phyloP scores from a whole-genome alignment of 345 rosid genomes.

The Tarenaya hassleriana region DNA sequence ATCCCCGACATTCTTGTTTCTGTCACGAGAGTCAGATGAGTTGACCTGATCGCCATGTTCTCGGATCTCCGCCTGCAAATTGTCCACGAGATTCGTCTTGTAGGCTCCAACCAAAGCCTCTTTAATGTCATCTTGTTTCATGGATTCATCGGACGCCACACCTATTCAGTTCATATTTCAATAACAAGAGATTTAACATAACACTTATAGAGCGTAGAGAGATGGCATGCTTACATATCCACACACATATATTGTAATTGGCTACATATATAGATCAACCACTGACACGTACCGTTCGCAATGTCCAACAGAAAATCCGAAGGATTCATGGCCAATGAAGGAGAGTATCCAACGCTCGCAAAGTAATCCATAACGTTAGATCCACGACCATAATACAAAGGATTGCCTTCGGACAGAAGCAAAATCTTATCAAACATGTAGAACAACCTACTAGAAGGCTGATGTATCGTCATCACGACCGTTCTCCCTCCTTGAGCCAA shows the following conservation, averaged over 20 bases:
- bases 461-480: conserved; percentile 77
- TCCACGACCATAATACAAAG: conserved; percentile 49
- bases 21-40: conserved; percentile 15
- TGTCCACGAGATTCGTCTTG: conserved; percentile 29
- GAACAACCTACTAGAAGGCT: conserved; percentile 82
- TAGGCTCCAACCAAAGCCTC: conserved; percentile 33
- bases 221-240: too few species aligned
- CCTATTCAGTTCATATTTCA: too few species aligned
- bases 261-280: too few species aligned
- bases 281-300: conserved; percentile 88
- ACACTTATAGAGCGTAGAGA: too few species aligned
- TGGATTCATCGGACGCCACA: conserved; percentile 29
- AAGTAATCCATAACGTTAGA: conserved; percentile 71
- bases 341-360: conserved; percentile 48
- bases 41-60: conserved; percentile 11
- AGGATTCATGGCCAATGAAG: conserved; percentile 57
- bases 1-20: conserved; percentile 33
- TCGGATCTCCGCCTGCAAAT: conserved; percentile 31
- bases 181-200: too few species aligned
- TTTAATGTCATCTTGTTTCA: conserved; percentile 31
- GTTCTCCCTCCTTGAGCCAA: conserved; percentile 80
- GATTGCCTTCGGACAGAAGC: conserved; percentile 73
- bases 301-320: conserved; percentile 94
- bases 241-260: too few species aligned
- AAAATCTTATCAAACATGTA: conserved; percentile 80